phyloP scores from a whole-genome alignment of 2,329 filamentous ascomycete species.

The Fusarium pilosicola region DNA sequence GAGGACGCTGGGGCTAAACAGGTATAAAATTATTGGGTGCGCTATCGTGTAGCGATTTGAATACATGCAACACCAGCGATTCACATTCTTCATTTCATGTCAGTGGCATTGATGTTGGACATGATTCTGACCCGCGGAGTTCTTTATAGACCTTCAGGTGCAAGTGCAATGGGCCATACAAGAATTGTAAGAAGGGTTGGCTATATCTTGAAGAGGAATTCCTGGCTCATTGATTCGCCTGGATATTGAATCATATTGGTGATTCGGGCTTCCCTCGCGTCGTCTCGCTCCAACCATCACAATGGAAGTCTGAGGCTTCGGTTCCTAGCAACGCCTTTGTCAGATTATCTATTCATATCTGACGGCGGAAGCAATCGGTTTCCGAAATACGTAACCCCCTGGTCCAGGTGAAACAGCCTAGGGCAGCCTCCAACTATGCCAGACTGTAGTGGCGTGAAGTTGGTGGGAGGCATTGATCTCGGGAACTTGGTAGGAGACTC shows the following conservation, averaged over 20 bases:
- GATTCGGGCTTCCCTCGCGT: neutral
- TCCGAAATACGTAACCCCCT: accelerated
- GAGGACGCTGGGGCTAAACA: neutral
- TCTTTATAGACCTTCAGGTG: neutral
- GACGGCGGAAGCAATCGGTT: no score
- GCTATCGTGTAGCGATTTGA: neutral
- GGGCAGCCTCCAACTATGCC: neutral
- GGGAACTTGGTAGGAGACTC: neutral
- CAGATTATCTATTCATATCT: neutral
- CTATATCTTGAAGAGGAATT: accelerated
- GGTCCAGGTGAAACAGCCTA: neutral
- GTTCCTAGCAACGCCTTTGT: neutral
- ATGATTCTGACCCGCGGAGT: neutral
- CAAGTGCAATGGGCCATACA: no score
- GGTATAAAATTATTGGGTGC: accelerated
- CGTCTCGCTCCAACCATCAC: neutral
- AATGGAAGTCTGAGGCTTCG: neutral
- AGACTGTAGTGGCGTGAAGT: neutral
- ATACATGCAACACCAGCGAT: neutral
- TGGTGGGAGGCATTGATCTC: neutral
- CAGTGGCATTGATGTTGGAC: no score
- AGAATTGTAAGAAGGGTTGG: neutral
- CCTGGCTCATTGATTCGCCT: neutral
- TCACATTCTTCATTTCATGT: neutral
- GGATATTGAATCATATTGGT: neutral